Conservation (phyloP, 225 moss, liverwort and hornwort genomes). For the Pseudisothecium myosuroides region DNA sequence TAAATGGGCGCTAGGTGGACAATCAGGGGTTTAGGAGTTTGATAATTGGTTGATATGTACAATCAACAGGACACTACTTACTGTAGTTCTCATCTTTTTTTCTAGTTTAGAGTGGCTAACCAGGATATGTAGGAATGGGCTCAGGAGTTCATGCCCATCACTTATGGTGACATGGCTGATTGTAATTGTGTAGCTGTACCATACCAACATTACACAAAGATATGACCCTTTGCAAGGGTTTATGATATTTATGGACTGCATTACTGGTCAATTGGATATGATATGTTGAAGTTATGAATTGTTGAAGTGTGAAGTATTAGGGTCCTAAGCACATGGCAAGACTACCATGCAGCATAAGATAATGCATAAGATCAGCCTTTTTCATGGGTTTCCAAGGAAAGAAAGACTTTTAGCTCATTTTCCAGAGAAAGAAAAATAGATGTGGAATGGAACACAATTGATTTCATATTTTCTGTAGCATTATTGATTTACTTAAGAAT, state of each 20-base stretch:
- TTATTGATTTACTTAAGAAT: too few relatives aligned
- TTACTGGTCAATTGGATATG: neutral
- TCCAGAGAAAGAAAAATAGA: too few relatives aligned
- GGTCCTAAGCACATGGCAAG: neutral
- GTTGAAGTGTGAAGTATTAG: neutral
- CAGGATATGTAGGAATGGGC: neutral
- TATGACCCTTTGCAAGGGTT: conserved; percentile 26
- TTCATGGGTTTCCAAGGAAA: too few relatives aligned
- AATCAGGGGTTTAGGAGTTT: neutral
- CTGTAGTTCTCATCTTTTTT: neutral
- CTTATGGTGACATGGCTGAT: conserved; percentile 1
- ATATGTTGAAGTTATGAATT: neutral
- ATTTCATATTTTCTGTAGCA: too few relatives aligned
- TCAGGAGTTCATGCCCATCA: neutral
- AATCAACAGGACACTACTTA: neutral
- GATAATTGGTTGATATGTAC: neutral
- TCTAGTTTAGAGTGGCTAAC: neutral
- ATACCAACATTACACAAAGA: conserved; percentile 12
- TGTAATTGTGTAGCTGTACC: conserved; percentile 30
- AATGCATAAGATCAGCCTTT: too few relatives aligned
- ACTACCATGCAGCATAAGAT: neutral
- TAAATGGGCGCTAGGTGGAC: neutral
- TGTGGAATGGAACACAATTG: too few relatives aligned
- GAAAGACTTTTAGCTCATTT: too few relatives aligned
- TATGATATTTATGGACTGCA: neutral